Conservation (phyloP, 495 filamentous ascomycete species). For the Cercophora samala region DNA sequence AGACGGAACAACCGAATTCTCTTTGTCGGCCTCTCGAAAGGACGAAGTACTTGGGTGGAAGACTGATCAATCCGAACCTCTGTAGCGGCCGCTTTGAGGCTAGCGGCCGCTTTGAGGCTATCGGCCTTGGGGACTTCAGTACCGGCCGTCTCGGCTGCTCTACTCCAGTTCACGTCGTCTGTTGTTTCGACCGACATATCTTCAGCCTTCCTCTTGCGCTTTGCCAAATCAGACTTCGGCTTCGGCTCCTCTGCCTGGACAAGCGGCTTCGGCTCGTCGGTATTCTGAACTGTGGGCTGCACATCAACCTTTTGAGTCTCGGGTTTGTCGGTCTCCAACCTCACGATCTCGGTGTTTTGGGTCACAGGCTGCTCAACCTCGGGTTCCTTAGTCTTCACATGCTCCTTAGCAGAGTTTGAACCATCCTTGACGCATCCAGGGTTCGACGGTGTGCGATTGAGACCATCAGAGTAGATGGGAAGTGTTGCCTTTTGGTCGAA, state of each 20-base stretch:
- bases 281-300: not conserved
- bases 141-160: not conserved
- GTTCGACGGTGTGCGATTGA: not conserved
- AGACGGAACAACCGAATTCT: conserved; percentile 33
- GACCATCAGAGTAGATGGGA: not conserved
- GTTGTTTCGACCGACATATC: conserved; percentile 35
- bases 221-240: not conserved
- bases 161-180: conserved; percentile 28
- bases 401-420: not conserved
- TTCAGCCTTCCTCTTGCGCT: conserved; percentile 32
- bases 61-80: not conserved
- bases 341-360: not conserved
- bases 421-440: not conserved
- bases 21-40: conserved; percentile 29
- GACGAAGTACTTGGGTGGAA: not conserved
- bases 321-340: not conserved
- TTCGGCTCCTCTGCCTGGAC: not conserved
- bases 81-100: not conserved
- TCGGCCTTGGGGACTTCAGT: not conserved
- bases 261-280: not conserved
- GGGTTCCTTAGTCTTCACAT: not conserved
- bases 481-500: not conserved
- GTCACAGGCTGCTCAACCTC: not conserved
- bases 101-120: not conserved
- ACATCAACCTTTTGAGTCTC: not conserved